Conservation (phyloP, 2,329 filamentous ascomycete species). For the Trichoderma hamatum region DNA sequence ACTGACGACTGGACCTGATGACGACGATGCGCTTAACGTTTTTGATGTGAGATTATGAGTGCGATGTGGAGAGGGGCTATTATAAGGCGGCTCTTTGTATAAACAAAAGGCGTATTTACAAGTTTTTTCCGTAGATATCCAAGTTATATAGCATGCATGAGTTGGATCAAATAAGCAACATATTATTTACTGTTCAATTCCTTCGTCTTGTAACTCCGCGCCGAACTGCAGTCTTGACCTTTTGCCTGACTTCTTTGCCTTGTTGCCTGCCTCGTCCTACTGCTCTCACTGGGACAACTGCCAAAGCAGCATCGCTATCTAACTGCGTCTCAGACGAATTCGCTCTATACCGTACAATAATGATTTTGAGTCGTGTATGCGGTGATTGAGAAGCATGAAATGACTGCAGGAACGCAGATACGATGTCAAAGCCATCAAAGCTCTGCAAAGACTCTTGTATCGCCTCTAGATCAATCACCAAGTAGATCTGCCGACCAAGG, state of each 20-base stretch:
- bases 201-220: background rate
- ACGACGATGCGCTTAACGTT: background rate
- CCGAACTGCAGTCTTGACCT: background rate
- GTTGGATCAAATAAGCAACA: conserved; percentile 12
- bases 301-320: background rate
- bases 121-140: background rate
- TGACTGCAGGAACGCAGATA: background rate
- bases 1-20: background rate
- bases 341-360: background rate
- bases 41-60: conserved; percentile 28
- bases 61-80: background rate
- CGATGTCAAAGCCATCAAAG: background rate
- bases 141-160: conserved; percentile 18
- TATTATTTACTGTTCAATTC: background rate
- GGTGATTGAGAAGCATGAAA: background rate
- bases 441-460: background rate
- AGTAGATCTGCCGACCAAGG: background rate
- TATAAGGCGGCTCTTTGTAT: conserved; percentile 20
- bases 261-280: background rate
- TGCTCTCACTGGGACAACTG: background rate
- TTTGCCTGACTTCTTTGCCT: background rate
- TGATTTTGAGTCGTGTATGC: background rate
- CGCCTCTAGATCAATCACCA: background rate
- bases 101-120: conserved; percentile 4
- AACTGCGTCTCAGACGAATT: background rate